A percentile compares a stretch with the other conserved stretches of the same genome.
Evolutionary conservation across 164 flowering plant species (phyloP).

Genomic region (Piper betle): DNA sequence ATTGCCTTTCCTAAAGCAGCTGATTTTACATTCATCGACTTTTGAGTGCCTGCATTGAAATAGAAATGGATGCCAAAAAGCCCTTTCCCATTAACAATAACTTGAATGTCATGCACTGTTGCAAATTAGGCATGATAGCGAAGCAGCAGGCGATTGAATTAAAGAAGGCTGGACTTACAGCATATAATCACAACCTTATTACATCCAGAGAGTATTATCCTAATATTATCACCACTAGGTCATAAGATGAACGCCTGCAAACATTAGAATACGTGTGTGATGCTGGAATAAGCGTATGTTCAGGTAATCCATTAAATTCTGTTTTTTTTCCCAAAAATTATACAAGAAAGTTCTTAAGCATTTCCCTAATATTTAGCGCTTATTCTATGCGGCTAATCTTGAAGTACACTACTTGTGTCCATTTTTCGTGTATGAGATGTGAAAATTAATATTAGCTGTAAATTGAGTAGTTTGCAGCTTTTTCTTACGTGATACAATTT

Average conservation of each 20-base stretch:
- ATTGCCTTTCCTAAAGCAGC: too few species aligned
- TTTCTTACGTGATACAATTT: too few species aligned
- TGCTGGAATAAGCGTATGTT: slow-evolving; percentile 95
- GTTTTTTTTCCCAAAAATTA: background rate
- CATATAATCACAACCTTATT: slow-evolving; percentile 97
- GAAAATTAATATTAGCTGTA: too few species aligned
- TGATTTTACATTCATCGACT: too few species aligned
- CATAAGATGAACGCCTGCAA: slow-evolving; percentile 83
- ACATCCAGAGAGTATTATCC: slow-evolving; percentile 96
- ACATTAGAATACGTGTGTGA: slow-evolving; percentile 83
- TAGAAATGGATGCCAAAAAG: too few species aligned
- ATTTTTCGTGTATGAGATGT: too few species aligned
- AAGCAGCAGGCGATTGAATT: slow-evolving; percentile 91
- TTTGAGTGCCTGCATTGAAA: too few species aligned
- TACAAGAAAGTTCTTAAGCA: too few species aligned
- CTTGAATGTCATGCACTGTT: slow-evolving; percentile 99
- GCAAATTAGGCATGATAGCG: slow-evolving; percentile 98
- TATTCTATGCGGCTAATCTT: too few species aligned
- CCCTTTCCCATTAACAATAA: slow-evolving; percentile 24
- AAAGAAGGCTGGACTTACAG: slow-evolving; percentile 94
- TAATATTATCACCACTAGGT: slow-evolving; percentile 82
- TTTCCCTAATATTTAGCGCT: too few species aligned
- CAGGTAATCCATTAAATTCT: slow-evolving; percentile 37
- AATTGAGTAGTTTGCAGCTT: too few species aligned
- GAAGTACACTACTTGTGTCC: too few species aligned